These are phyloP conservation scores for Rhizopogon sp. DNA, from an alignment of 768 basidiomycete genomes.

Conservation along the genomic window DNA sequence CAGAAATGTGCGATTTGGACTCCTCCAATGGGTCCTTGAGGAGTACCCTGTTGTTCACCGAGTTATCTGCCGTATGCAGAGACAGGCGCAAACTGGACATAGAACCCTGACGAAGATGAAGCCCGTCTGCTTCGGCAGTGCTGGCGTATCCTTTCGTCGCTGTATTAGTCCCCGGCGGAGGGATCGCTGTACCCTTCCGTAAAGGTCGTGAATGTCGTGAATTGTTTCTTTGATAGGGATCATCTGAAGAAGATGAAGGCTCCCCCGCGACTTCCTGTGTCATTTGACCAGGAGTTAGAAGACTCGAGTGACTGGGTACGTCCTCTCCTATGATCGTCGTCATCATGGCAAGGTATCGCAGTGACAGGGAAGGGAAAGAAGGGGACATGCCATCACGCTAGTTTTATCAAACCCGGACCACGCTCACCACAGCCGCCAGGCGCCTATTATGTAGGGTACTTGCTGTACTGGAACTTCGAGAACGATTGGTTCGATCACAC, in stretches of 20 bases:
- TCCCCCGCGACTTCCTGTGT: neutral
- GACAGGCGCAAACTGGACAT: neutral
- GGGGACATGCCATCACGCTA: too few relatives aligned
- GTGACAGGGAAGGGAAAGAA: too few relatives aligned
- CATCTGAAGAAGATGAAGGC: constrained; percentile 1
- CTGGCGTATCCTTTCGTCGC: neutral
- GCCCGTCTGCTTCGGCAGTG: neutral
- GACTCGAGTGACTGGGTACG: neutral
- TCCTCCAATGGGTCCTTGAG: neutral
- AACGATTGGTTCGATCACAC: neutral
- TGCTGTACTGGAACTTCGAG: neutral
- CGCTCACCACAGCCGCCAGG: too few relatives aligned
- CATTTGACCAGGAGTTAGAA: neutral
- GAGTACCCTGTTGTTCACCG: neutral
- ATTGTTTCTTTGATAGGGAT: neutral
- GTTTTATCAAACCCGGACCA: too few relatives aligned
- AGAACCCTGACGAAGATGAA: neutral
- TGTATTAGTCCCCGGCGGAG: neutral
- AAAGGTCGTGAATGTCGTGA: neutral
- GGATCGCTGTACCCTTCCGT: neutral
- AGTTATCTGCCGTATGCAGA: neutral
- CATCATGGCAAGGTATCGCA: too few relatives aligned
- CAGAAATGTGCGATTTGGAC: neutral
- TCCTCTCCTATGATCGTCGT: neutral
- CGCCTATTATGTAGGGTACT: neutral